These are phyloP conservation scores for Coniferiporia weirii DNA, from an alignment of 1,284 basidiomycete species.

Conservation along the genomic window DNA sequence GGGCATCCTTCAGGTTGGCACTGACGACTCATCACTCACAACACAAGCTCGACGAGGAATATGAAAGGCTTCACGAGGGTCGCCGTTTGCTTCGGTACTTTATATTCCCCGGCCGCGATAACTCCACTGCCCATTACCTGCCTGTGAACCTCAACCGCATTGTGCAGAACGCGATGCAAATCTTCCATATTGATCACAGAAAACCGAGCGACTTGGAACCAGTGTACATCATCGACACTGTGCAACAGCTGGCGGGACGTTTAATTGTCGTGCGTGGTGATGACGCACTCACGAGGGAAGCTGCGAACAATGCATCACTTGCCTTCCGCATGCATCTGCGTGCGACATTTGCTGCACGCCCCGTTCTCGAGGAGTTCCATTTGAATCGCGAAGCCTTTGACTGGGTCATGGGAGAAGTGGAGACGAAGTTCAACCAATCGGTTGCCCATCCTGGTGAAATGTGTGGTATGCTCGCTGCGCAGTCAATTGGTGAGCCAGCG, in stretches of 20 bases:
- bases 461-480: slow-evolving; percentile 97
- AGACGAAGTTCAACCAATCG: slow-evolving; percentile 91
- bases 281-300: slow-evolving; percentile 67
- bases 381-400: slow-evolving; percentile 91
- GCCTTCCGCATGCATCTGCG: slow-evolving; percentile 92
- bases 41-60: slow-evolving; percentile 86
- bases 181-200: slow-evolving; percentile 94
- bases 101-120: slow-evolving; percentile 80
- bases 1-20: slow-evolving; percentile 85
- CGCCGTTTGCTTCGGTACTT: slow-evolving; percentile 73
- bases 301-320: slow-evolving; percentile 86
- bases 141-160: slow-evolving; percentile 95
- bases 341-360: slow-evolving; percentile 79
- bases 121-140: slow-evolving; percentile 71
- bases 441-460: slow-evolving; percentile 95
- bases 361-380: slow-evolving; percentile 83
- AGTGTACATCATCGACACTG: slow-evolving; percentile 76
- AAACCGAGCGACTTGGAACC: slow-evolving; percentile 94
- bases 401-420: slow-evolving; percentile 96
- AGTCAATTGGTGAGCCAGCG: slow-evolving; percentile 94
- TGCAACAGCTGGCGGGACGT: slow-evolving; percentile 65
- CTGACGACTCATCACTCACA: slow-evolving; percentile 89
- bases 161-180: slow-evolving; percentile 92
- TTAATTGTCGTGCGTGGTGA: slow-evolving; percentile 86
- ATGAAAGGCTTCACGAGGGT: slow-evolving; percentile 70